phyloP scores from a whole-genome alignment of 2,329 filamentous ascomycete genomes.

The Claviceps citrina region DNA sequence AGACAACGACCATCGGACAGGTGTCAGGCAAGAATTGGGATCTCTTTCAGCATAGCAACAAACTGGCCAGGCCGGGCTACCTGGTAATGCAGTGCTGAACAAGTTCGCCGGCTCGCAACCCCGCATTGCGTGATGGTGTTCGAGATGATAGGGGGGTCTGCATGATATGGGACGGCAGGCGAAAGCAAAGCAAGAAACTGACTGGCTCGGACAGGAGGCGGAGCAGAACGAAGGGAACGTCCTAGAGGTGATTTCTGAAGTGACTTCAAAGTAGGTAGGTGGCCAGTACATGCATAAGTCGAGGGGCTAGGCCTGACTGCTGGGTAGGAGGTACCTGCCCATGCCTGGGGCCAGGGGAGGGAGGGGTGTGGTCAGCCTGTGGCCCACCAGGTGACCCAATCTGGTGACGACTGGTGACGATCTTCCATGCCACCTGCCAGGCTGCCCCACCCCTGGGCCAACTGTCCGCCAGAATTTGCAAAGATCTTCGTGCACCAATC shows the following conservation, averaged over 20 bases:
- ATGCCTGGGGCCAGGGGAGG: neutral
- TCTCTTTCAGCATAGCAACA: neutral
- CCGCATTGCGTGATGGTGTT: conserved; percentile 1
- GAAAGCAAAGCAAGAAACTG: neutral
- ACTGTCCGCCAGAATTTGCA: conserved; percentile 4
- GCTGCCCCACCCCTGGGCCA: neutral
- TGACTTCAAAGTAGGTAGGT: too few species aligned
- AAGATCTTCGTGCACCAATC: conserved; percentile 3
- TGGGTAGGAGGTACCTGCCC: too few species aligned
- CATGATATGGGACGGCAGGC: neutral
- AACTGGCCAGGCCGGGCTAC: too few species aligned
- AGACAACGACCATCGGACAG: neutral
- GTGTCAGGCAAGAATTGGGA: neutral
- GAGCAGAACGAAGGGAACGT: neutral
- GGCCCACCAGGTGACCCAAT: too few species aligned
- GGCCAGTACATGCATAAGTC: too few species aligned
- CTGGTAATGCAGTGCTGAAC: neutral
- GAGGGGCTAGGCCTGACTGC: too few species aligned
- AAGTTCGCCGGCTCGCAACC: conserved; percentile 1
- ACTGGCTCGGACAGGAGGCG: neutral
- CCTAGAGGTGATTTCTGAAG: neutral
- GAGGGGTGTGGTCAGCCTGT: neutral
- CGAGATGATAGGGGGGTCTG: neutral
- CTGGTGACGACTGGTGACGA: too few species aligned
- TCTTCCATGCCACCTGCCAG: too few species aligned